Conservation (phyloP, 2,329 filamentous ascomycete species). For the Trichophyton simii region DNA sequence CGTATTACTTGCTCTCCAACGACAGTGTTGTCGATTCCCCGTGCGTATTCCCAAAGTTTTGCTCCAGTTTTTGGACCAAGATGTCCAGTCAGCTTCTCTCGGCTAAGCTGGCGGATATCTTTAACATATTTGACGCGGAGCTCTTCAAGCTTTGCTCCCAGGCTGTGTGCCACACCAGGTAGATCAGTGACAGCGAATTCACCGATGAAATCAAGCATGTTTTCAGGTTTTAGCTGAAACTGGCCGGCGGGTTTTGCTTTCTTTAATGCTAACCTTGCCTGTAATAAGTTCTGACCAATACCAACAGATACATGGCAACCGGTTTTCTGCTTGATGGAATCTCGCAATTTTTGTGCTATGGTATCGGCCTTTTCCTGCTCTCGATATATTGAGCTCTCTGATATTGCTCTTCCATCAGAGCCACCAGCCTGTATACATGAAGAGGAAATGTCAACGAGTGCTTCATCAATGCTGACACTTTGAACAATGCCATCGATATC, state of each 20-base stretch:
- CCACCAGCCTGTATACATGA: constrained; percentile 54
- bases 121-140: constrained; percentile 70
- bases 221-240: constrained; percentile 71
- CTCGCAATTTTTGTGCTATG: constrained; percentile 55
- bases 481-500: constrained; percentile 72
- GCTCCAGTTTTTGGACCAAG: constrained; percentile 88
- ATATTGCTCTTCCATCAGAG: constrained; percentile 51
- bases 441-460: constrained; percentile 68
- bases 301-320: constrained; percentile 84
- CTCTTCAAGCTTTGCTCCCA: constrained; percentile 76
- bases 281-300: constrained; percentile 78
- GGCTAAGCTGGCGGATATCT: constrained; percentile 65
- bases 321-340: constrained; percentile 59
- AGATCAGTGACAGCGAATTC: constrained; percentile 66
- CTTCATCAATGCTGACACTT: constrained; percentile 95
- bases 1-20: constrained; percentile 75
- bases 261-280: constrained; percentile 79
- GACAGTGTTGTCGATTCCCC: constrained; percentile 73
- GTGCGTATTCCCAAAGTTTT: constrained; percentile 78
- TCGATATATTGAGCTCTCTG: constrained; percentile 57
- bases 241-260: constrained; percentile 93
- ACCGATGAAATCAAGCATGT: constrained; percentile 63
- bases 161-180: constrained; percentile 85
- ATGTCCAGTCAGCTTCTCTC: constrained; percentile 58
- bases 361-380: constrained; percentile 69